Conservation (phyloP, 495 filamentous ascomycete genomes). For the Neurospora cerealis region DNA sequence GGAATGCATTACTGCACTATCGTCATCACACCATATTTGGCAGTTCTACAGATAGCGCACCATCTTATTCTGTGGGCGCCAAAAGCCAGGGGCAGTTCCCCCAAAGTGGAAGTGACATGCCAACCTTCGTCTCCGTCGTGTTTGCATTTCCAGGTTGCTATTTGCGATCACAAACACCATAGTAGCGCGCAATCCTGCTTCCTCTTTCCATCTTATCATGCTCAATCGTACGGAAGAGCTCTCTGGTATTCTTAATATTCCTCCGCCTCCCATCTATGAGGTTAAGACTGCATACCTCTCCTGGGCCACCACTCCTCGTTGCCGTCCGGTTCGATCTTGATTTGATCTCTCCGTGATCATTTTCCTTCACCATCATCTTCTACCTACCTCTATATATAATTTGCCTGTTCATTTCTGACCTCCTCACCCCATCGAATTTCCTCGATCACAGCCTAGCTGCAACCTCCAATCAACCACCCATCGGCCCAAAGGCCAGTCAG, state of each 20-base stretch:
- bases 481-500: no score
- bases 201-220: no score
- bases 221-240: no score
- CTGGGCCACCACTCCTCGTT: background rate
- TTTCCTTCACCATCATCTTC: background rate
- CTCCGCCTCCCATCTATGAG: background rate
- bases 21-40: background rate
- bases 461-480: no score
- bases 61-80: background rate
- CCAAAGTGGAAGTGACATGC: background rate
- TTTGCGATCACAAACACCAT: background rate
- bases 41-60: background rate
- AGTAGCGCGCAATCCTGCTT: background rate
- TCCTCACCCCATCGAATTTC: no score
- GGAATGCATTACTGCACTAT: background rate
- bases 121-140: background rate
- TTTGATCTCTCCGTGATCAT: background rate
- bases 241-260: background rate
- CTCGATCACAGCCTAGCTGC: no score
- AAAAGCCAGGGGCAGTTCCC: background rate
- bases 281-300: no score
- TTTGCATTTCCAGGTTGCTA: background rate
- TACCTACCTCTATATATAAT: background rate
- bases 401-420: background rate
- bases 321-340: background rate